phyloP scores from a whole-genome alignment of 176 grass and related monocot species.

The Cymbopogon citratus region DNA sequence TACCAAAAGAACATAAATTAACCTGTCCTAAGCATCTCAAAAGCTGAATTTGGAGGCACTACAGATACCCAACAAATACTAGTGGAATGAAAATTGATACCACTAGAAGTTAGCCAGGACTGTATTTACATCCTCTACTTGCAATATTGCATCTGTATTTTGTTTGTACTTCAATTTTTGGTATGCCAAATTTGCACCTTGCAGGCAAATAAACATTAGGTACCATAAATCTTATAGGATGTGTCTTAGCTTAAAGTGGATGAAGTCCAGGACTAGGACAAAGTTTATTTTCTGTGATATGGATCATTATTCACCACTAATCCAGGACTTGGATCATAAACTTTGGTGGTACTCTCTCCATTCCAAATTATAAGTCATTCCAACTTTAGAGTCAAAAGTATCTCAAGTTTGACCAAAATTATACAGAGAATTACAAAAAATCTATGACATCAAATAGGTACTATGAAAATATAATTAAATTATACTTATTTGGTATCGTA shows the following conservation, averaged over 20 bases:
- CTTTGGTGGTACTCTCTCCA: not conserved
- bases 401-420: no score
- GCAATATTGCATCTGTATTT: not conserved
- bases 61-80: not conserved
- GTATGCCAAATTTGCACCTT: slow-evolving; percentile 2
- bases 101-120: not conserved
- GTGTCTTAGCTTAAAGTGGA: not conserved
- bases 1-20: not conserved
- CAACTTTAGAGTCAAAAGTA: no score
- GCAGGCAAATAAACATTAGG: slow-evolving; percentile 1
- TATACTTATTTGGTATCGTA: no score
- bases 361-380: no score
- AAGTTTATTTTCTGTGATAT: not conserved
- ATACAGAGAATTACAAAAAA: no score
- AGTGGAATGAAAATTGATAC: not conserved
- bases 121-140: not conserved
- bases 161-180: not conserved
- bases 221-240: not conserved
- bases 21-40: not conserved
- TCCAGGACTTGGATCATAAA: not conserved
- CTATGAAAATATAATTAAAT: no score
- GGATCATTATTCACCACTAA: not conserved
- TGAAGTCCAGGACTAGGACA: not conserved
- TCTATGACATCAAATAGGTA: no score
- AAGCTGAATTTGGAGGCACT: not conserved